Evolutionary conservation across 83 land plant species (phyloP), one percentile per base, ranked within the genome.

Genomic region (Picea mariana): DNA sequence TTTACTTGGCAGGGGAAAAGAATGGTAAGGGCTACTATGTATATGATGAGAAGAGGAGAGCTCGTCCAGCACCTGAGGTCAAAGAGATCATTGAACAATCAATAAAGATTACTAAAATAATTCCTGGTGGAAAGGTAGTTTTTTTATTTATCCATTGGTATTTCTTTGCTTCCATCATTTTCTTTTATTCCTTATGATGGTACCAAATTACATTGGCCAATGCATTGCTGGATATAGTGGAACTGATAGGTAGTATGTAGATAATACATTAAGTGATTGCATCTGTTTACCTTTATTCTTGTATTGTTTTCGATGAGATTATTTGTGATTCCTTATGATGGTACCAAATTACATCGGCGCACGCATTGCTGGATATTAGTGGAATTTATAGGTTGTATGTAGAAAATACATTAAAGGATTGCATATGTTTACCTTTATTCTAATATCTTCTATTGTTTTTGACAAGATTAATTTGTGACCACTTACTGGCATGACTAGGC

Each of bases 81-180:
- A 31, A 31, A 31, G 34, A 31, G 34, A 31, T 31, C 34, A 31
- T 31, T 31, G 34, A 31, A 31, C 34, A 31, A 31, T 31, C 34
- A 31, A 31, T 31, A 31, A 31, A 31, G 34, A 31, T 31, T 31
- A 31, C 34, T 31, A 31, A 31, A 23, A 82, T 94, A 84, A 91
- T 96, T 94, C 96, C 93, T 78, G 88, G 85, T 79, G 94, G 95
- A 85, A 97, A 97, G 99, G 99, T 97, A 4, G 76, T 40, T 71
- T 67, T 55, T 31, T 64, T n/a, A 66, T 24, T 78, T 72, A 47
- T 49, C 47, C 21, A 81, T 47, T 47, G 18, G 18, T 34, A 58
- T 58, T 55, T 27, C 15, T 73, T 34, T 38, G 27, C 16, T 20
- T 11, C 49, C 79, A 40, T 64, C 80, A 34, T 64, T 82, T 52